Percentiles rank a stretch among this genome's conserved stretches.
These are phyloP conservation scores for Trametes coccinea DNA, from an alignment of 768 basidiomycete species.

Conservation along the genomic window DNA sequence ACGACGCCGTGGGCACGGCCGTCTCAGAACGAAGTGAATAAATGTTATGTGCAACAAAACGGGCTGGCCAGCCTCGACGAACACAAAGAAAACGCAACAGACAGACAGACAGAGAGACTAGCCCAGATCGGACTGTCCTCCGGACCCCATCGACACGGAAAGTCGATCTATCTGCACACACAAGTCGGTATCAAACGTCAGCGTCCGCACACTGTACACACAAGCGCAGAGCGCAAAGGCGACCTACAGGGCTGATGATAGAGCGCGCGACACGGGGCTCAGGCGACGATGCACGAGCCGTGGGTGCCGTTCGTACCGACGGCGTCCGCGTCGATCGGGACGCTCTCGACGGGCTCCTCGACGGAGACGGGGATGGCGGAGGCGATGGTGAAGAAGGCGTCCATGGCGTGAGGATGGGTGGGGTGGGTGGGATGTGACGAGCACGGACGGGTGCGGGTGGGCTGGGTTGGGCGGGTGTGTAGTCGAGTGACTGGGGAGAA, in stretches of 20 bases:
- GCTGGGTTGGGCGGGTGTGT: no score
- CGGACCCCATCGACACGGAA: no score
- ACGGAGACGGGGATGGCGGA: not conserved
- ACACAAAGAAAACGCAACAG: not conserved
- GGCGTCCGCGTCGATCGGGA: not conserved
- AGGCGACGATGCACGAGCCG: not conserved
- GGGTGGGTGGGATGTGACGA: no score
- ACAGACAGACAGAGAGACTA: not conserved
- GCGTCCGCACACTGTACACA: no score
- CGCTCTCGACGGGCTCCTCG: constrained; percentile 2
- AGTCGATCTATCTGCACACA: no score
- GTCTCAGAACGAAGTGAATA: not conserved
- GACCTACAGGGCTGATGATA: not conserved
- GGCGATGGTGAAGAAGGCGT: constrained; percentile 3
- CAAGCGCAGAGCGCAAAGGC: not conserved
- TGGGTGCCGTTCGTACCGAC: not conserved
- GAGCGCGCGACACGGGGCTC: not conserved
- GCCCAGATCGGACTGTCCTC: not conserved
- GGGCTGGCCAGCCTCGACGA: not conserved
- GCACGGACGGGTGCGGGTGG: no score
- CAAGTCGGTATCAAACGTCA: no score
- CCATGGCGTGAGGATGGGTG: not conserved
- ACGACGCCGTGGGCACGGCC: not conserved
- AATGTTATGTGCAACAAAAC: not conserved
- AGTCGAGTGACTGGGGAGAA: no score